Evolutionary conservation across 163 green algal species (phyloP).

Genomic region (Chlamydomonas reinhardtii): DNA sequence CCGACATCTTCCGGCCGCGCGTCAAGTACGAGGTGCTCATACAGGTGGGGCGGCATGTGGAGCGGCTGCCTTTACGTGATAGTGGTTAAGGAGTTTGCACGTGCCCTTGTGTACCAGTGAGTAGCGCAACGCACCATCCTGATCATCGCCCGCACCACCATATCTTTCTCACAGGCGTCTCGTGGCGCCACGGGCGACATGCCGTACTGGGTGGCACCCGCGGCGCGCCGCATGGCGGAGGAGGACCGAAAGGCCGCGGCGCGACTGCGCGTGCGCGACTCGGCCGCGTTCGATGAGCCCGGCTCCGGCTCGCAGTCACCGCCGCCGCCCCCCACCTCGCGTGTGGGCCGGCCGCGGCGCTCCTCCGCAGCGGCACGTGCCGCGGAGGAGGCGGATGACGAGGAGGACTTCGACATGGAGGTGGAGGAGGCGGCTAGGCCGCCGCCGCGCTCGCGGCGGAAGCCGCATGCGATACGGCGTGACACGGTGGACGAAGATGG

Average conservation of each 20-base stretch:
- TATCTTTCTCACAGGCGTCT: not conserved
- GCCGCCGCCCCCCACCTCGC: not conserved
- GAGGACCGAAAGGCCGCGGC: constrained; percentile 13
- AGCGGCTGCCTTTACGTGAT: no score
- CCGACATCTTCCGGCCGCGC: constrained; percentile 1
- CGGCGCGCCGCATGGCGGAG: constrained; percentile 20
- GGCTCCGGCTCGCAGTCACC: not conserved
- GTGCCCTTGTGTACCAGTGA: no score
- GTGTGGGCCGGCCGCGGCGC: no score
- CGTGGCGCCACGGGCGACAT: constrained; percentile 23
- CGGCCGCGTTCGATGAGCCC: not conserved
- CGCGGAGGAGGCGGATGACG: not conserved
- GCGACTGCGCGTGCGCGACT: not conserved
- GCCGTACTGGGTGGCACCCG: constrained; percentile 4
- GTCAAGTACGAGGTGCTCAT: not conserved
- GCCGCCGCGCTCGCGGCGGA: not conserved
- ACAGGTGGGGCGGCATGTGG: not conserved
- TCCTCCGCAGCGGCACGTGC: not conserved
- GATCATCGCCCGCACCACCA: no score
- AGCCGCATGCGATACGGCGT: no score
- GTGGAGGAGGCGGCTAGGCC: not conserved
- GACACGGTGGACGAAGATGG: no score
- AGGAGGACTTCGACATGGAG: not conserved
- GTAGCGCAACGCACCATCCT: not conserved
- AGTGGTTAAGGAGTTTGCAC: no score